Evolutionary conservation across 495 filamentous ascomycete genomes (phyloP).

Genomic region (Darksidea phi): DNA sequence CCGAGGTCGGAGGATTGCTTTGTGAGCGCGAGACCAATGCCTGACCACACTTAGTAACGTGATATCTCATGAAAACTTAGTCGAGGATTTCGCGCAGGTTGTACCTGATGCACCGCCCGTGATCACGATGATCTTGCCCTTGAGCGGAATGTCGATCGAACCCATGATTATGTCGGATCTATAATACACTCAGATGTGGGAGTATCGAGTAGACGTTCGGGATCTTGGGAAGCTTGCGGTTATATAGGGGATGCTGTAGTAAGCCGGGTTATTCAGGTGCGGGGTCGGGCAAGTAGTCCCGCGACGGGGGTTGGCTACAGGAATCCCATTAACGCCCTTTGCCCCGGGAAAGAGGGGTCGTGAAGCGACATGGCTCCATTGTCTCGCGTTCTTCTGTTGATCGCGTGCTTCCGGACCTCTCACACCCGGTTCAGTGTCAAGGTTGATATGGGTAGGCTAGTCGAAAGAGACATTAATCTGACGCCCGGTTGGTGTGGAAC

Average conservation of each 20-base stretch:
- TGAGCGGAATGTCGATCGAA: constrained; percentile 32
- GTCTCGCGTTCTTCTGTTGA: no score
- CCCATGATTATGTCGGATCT: neutral
- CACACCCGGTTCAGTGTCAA: no score
- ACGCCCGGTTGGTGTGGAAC: no score
- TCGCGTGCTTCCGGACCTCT: no score
- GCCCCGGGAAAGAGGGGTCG: neutral
- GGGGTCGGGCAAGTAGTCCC: constrained; percentile 16
- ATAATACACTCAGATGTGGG: no score
- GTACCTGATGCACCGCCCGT: constrained; percentile 34
- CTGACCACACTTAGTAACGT: constrained; percentile 9
- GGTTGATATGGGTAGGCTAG: no score
- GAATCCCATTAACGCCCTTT: no score
- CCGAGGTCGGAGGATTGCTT: constrained; percentile 32
- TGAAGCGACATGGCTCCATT: no score
- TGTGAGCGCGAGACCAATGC: constrained; percentile 41
- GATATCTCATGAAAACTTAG: no score
- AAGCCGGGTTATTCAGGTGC: neutral
- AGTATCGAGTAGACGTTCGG: no score
- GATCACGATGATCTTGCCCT: constrained; percentile 39
- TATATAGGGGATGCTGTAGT: neutral
- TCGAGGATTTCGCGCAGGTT: neutral
- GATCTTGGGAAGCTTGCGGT: neutral
- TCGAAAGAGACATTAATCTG: no score
- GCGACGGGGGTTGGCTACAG: constrained; percentile 5